These are phyloP conservation scores for Cardamine occulta DNA, from an alignment of 345 rosid genomes.

Conservation along the genomic window DNA sequence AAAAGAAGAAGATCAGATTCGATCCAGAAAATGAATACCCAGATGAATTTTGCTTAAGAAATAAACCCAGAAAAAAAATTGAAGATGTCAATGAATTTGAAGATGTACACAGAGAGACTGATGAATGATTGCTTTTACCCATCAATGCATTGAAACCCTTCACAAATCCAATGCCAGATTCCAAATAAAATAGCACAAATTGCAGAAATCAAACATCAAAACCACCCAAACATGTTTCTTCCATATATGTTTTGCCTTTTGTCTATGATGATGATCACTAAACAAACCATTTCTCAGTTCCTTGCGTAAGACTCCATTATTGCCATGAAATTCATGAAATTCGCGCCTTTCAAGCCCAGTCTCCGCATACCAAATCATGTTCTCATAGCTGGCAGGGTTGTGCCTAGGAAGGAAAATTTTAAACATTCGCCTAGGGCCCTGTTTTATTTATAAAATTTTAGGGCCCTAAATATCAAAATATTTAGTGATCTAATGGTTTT, in stretches of 20 bases:
- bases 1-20: neutral
- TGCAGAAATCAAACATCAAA: conserved; percentile 69
- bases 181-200: conserved; percentile 73
- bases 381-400: too few relatives aligned
- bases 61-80: neutral
- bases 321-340: too few relatives aligned
- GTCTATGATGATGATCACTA: conserved; percentile 47
- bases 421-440: too few relatives aligned
- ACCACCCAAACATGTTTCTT: conserved; percentile 94
- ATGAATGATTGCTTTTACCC: conserved; percentile 44
- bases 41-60: neutral
- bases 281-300: conserved; percentile 57
- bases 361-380: too few relatives aligned
- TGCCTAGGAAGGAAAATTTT: too few relatives aligned
- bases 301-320: conserved; percentile 47
- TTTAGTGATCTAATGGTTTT: too few relatives aligned
- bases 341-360: too few relatives aligned
- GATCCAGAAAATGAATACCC: conserved; percentile 36
- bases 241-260: conserved; percentile 88
- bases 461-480: too few relatives aligned
- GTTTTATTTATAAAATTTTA: too few relatives aligned
- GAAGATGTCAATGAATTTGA: conserved; percentile 19
- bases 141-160: conserved; percentile 85
- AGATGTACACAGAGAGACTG: conserved; percentile 26
- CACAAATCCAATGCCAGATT: conserved; percentile 91